phyloP scores from a whole-genome alignment of 2,329 filamentous ascomycete species.

The Parascedosporium putredinis region DNA sequence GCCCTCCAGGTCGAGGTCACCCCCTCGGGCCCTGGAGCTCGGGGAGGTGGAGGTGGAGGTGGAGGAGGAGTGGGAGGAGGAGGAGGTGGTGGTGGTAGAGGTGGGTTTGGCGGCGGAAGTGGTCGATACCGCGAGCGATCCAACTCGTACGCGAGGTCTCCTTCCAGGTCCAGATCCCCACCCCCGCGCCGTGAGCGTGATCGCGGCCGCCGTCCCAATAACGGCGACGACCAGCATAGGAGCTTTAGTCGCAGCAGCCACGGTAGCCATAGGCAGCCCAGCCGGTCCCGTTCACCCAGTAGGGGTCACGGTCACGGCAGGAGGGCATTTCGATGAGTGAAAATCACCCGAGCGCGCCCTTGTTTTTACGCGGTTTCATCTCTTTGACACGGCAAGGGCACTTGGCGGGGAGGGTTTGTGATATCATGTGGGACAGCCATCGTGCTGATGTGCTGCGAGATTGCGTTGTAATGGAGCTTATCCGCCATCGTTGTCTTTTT shows the following conservation, averaged over 20 bases:
- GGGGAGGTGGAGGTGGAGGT: too few relatives aligned
- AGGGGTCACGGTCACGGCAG: constrained; percentile 24
- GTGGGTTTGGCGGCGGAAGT: too few relatives aligned
- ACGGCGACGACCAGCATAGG: constrained; percentile 27
- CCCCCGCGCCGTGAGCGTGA: not conserved
- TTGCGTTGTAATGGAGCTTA: too few relatives aligned
- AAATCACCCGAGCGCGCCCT: too few relatives aligned
- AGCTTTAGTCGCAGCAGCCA: constrained; percentile 40
- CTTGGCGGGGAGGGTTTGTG: too few relatives aligned
- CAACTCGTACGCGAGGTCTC: constrained; percentile 31
- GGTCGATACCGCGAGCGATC: constrained; percentile 36
- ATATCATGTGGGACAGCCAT: too few relatives aligned
- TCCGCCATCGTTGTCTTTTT: too few relatives aligned
- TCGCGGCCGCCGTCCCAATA: constrained; percentile 16
- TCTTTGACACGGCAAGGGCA: not conserved
- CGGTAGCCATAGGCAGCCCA: constrained; percentile 28
- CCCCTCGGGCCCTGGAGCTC: constrained; percentile 14
- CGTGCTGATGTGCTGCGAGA: too few relatives aligned
- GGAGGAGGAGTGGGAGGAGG: too few relatives aligned
- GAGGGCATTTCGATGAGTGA: not conserved
- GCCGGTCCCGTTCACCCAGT: constrained; percentile 25
- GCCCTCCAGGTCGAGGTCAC: constrained; percentile 28
- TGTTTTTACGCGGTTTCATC: too few relatives aligned
- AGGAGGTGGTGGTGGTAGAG: too few relatives aligned
- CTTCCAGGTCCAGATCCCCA: constrained; percentile 30